phyloP scores from a whole-genome alignment of 2,329 filamentous ascomycete species.

The Aureobasidium subglaciale region DNA sequence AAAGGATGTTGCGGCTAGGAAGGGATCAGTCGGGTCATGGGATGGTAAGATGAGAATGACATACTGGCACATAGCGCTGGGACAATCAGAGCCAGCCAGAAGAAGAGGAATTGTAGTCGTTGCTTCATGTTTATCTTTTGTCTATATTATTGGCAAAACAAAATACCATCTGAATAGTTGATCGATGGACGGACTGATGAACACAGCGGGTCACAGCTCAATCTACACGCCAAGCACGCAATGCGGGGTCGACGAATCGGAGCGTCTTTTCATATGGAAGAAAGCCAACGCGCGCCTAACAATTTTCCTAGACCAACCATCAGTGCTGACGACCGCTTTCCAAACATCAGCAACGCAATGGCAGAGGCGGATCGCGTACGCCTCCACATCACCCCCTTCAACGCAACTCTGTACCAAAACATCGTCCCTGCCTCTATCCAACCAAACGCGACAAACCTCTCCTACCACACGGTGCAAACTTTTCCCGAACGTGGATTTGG shows the following conservation, averaged over 20 bases:
- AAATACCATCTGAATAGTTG: neutral
- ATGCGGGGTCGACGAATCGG: neutral
- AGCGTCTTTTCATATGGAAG: conserved; percentile 1
- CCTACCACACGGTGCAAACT: conserved; percentile 78
- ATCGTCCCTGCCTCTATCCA: conserved; percentile 64
- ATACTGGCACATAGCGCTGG: conserved; percentile 26
- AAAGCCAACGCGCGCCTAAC: neutral
- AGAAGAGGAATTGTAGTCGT: conserved; percentile 10
- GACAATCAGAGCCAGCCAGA: conserved; percentile 13
- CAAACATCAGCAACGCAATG: conserved; percentile 2
- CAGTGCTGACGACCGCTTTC: neutral
- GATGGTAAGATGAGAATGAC: neutral
- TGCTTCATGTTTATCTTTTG: neutral
- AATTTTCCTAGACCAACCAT: neutral
- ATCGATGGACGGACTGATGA: neutral
- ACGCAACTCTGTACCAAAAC: conserved; percentile 62
- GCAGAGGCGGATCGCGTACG: conserved; percentile 36
- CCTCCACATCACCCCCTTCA: conserved; percentile 85
- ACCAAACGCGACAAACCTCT: conserved; percentile 66
- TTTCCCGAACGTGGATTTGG: conserved; percentile 90
- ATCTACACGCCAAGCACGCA: neutral
- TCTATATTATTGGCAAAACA: neutral
- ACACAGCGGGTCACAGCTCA: too few species aligned
- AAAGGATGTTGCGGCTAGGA: conserved; percentile 53
- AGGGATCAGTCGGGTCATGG: conserved; percentile 17